These are phyloP conservation scores for Pestalotiopsis sp. DNA, from an alignment of 2,329 filamentous ascomycete genomes.

Conservation along the genomic window DNA sequence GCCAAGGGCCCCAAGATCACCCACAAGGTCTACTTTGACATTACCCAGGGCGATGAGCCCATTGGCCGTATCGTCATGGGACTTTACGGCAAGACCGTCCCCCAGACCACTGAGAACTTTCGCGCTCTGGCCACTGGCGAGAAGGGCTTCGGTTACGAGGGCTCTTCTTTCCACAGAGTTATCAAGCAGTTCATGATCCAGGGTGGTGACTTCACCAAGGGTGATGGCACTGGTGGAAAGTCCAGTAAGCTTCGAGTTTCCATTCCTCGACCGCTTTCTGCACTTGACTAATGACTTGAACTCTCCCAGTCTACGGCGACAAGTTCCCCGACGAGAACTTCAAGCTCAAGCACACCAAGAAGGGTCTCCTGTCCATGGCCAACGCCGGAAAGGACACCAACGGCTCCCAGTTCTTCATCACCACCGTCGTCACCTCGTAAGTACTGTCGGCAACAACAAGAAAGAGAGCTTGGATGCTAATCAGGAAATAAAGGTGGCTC, in stretches of 20 bases:
- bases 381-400: conserved; percentile 86
- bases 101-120: conserved; percentile 75
- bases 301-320: conserved; percentile 69
- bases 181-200: conserved; percentile 94
- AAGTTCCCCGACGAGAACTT: conserved; percentile 93
- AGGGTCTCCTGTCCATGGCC: conserved; percentile 82
- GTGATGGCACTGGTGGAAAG: conserved; percentile 83
- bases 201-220: conserved; percentile 84
- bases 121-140: conserved; percentile 81
- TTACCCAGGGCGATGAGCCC: conserved; percentile 73
- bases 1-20: conserved; percentile 93
- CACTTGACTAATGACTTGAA: not conserved
- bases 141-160: conserved; percentile 84
- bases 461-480: not conserved
- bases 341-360: conserved; percentile 90
- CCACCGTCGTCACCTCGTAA: conserved; percentile 76
- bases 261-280: not conserved
- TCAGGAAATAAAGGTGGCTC: conserved; percentile 62
- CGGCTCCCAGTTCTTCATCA: conserved; percentile 90
- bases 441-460: conserved; percentile 25
- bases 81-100: conserved; percentile 85
- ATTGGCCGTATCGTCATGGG: conserved; percentile 79
- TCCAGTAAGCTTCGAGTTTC: conserved; percentile 63
- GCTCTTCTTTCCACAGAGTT: conserved; percentile 84
- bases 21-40: conserved; percentile 90